Conservation (phyloP, 345 rosid genomes). For the Gossypium raimondii region DNA sequence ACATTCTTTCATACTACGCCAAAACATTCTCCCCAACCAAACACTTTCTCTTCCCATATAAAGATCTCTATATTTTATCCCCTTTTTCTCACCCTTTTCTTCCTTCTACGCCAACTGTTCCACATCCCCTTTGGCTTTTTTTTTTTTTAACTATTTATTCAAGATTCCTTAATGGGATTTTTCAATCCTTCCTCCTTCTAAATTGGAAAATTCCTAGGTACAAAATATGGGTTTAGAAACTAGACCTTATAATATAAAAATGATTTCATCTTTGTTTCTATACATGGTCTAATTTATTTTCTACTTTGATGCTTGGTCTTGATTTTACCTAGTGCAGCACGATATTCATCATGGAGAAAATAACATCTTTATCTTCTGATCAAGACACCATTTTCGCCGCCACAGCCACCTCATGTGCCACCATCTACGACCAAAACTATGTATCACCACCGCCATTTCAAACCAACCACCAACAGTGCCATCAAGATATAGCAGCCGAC, state of each 20-base stretch:
- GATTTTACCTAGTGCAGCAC: neutral
- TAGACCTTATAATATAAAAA: no score
- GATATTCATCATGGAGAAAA: conserved; percentile 34
- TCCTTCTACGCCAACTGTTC: conserved; percentile 1
- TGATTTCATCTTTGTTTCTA: neutral
- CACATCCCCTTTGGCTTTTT: neutral
- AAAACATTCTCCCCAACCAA: conserved; percentile 28
- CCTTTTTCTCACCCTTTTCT: neutral
- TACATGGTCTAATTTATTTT: neutral
- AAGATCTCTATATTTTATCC: neutral
- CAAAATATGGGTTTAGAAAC: neutral
- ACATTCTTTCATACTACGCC: conserved; percentile 43
- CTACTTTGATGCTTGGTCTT: neutral
- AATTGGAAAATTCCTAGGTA: neutral
- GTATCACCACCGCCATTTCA: conserved; percentile 22
- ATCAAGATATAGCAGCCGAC: conserved; percentile 40
- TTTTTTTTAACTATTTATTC: neutral
- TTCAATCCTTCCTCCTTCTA: neutral
- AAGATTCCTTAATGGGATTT: neutral
- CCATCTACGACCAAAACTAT: neutral
- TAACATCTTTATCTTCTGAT: conserved; percentile 28
- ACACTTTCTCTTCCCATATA: conserved; percentile 8
- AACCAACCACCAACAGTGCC: conserved; percentile 21
- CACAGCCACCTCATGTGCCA: conserved; percentile 17
- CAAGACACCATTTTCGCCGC: conserved; percentile 19